A percentile compares a stretch with the other conserved stretches of the same genome.
phyloP scores from a whole-genome alignment of 345 rosid genomes.

The Lumnitzera racemosa region DNA sequence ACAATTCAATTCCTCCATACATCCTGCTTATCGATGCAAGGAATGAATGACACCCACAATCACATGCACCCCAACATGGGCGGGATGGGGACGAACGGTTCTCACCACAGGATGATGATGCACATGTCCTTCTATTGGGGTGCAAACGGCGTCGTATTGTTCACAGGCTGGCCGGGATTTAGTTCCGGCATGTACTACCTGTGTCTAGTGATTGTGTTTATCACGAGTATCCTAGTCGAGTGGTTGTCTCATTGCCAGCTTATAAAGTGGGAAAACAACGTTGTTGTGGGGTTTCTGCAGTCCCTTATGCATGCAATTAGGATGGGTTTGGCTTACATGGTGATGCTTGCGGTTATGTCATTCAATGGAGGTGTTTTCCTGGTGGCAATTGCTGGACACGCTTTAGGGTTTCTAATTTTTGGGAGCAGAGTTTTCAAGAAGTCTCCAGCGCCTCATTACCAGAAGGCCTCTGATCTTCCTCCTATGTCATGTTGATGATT shows the following conservation, averaged over 20 bases:
- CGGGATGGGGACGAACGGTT: no score
- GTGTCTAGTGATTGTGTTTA: constrained; percentile 26
- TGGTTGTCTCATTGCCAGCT: constrained; percentile 27
- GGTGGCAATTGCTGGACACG: constrained; percentile 31
- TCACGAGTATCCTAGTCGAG: constrained; percentile 23
- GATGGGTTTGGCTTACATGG: constrained; percentile 26
- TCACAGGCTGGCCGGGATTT: constrained; percentile 27
- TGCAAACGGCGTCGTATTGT: constrained; percentile 9
- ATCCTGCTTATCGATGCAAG: no score
- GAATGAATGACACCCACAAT: no score
- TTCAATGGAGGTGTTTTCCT: constrained; percentile 37
- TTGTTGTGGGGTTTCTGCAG: constrained; percentile 16
- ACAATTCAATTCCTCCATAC: no score
- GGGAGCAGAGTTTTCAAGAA: constrained; percentile 20
- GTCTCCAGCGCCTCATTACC: neutral
- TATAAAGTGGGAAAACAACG: constrained; percentile 5
- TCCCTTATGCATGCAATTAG: constrained; percentile 20
- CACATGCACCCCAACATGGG: no score
- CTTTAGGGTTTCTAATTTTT: constrained; percentile 35
- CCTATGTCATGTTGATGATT: constrained; percentile 19
- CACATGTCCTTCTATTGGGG: constrained; percentile 26
- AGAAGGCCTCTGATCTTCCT: constrained; percentile 15
- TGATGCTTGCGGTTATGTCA: constrained; percentile 46
- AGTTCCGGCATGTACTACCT: constrained; percentile 10
- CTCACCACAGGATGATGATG: constrained; percentile 8